These are phyloP conservation scores for Clarkia xantiana DNA, from an alignment of 345 rosid genomes.

Conservation along the genomic window DNA sequence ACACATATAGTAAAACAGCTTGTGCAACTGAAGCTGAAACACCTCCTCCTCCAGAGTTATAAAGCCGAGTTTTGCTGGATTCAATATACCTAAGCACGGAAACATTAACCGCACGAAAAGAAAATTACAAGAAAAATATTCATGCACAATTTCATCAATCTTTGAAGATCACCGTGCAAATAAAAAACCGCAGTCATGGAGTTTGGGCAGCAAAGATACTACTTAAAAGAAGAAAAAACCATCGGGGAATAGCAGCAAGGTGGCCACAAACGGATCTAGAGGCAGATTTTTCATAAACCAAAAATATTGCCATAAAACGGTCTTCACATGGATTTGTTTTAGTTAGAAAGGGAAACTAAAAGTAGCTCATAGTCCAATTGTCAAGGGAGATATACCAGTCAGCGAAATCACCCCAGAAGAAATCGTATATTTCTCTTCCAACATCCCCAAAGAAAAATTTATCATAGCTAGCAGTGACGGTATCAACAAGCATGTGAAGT, in stretches of 20 bases:
- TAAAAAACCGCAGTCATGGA: too few species aligned
- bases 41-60: constrained; percentile 36
- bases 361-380: not conserved
- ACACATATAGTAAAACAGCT: constrained; percentile 76
- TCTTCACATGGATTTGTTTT: too few species aligned
- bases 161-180: too few species aligned
- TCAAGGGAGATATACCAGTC: constrained; percentile 46
- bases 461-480: constrained; percentile 69
- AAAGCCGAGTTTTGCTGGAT: constrained; percentile 86
- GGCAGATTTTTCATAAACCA: too few species aligned
- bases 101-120: constrained; percentile 11
- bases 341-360: too few species aligned
- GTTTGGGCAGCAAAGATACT: too few species aligned
- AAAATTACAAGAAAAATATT: not conserved
- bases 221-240: not conserved
- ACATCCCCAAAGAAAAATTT: constrained; percentile 82
- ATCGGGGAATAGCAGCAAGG: not conserved
- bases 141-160: too few species aligned
- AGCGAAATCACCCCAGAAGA: constrained; percentile 96
- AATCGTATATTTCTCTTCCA: constrained; percentile 89
- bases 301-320: too few species aligned
- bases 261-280: too few species aligned
- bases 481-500: constrained; percentile 74
- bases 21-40: constrained; percentile 41
- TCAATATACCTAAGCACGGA: constrained; percentile 64